Evolutionary conservation across 768 basidiomycete species (phyloP), one percentile per base, ranked within the genome.

Genomic region (Suillus weaverae): DNA sequence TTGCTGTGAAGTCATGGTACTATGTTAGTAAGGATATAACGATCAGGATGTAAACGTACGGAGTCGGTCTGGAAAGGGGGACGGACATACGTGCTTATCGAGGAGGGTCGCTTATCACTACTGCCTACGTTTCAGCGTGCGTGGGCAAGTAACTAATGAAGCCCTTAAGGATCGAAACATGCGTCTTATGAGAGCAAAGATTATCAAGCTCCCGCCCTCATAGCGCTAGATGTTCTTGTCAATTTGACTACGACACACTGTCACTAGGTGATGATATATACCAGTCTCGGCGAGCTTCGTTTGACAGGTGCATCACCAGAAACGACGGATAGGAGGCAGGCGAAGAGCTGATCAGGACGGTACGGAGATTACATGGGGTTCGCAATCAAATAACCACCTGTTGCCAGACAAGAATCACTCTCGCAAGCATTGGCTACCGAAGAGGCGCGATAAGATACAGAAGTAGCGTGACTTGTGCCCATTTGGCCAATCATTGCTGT

Each of bases 221-320:
- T 59, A 59, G 39, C 57, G 57, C 57, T 41, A 41, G 20, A 39
- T 38, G 14, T 18, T 10, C 14, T 8, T 10, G 26, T 41, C 11
- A 33, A 54, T 13, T 33, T 54, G 32, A 33, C 9, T 35, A 35
- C 5, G 20, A 33, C 32, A 33, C 5, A 20, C 20, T 6, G 11
- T 20, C 22, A 59, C 18, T 4, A 30, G 39, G 1, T 30, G 26
- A 54, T 11, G 20, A 39, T 18, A 56, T 36, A 41, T 59, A 30
- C 57, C 57, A 41, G 38, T 59, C 57, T 59, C 39, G 30, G 57
- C 57, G 26, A 41, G 57, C 57, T 59, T 59, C 56, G 56, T 26
- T 30, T 39, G 56, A 57, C 56, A 57, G 56, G 36, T 57, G 2
- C 36, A 39, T 39, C 57, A 11, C 57, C 0, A 30, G 38, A 41